Base-by-base conservation (phyloP, 1,139 yeast genomes). In the Geotrichum klebahnii region DNA sequence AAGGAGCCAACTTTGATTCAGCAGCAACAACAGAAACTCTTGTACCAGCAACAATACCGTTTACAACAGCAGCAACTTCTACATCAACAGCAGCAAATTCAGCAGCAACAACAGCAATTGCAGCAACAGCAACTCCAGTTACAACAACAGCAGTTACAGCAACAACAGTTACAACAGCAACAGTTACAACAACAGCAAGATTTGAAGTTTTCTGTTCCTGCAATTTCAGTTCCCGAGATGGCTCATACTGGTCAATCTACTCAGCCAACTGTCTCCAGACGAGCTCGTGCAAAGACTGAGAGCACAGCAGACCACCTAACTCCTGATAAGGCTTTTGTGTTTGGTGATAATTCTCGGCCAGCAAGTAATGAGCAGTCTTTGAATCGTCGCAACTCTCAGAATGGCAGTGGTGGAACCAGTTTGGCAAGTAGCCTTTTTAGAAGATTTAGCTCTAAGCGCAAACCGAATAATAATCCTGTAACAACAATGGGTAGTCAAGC, bases 371-470 rank as follows among this genome's bases (percentile, higher is more conserved):
- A 12, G 16, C 20, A 19, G 14, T 33, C 42, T 4, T 6, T 38
- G 9, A 14, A 20, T 23, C 42, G 42, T 8, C 32, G 42, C n/a
- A 33, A 38, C 33, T 38, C 42, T 24, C 42, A 38, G n/a, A n/a
- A n/a, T n/a, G n/a, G n/a, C 9, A 14, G 38, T 8, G 37, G 51
- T 20, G 47, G 49, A 9, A 34, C 54, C 2, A 58, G 51, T 24
- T 22, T 62, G 38, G 64, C 66, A 8, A 51, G 61, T 17, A 57
- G 57, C 10, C 37, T 62, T 34, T 46, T 62, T 24, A 57, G 66
- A 8, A 53, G 61, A 41, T 59, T 62, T 43, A 54, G 59, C 38
- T 59, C 65, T n/a, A 58, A 57, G 26, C 54, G 62, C 40, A 59
- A 58, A 49, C 55, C 61, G 1, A 55, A 41, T 14, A 33, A 46